Evolutionary conservation across 352 stramenopile species (phyloP), one percentile per base, ranked within the genome.

Genomic region (Peronospora farinosa): DNA sequence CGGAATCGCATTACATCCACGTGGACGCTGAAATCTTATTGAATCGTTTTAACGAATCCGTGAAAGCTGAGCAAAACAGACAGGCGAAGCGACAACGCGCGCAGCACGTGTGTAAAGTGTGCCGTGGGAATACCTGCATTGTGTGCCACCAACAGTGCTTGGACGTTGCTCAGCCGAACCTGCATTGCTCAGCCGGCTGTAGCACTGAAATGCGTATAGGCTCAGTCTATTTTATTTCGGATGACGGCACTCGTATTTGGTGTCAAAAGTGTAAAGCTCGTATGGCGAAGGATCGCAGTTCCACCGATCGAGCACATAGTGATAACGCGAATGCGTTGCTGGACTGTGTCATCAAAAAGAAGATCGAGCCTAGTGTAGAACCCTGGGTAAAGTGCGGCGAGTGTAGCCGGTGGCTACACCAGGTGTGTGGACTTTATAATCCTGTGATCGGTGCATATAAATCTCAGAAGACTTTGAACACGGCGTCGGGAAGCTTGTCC

Each of bases 341-440:
- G 25, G 54, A 61, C 13, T 54, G 60, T 35, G 51, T 93, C 15
- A 57, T 81, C 25, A 78, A 76, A 59, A 83, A 72, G 57, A 92
- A 92, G 44, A 74, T 52, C n/a, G 76, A 89, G 21, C 45, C 66
- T 27, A 64, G 63, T 27, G 78, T 86, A 4, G 83, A 93, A 61
- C 78, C 80, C 7, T 93, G 83, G 83, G 83, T 93, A 19, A 84
- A 86, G 43, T 93, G 83, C 53, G 57, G 53, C 15, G 70, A 75
- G 27, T 97, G 92, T 63, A 50, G 62, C 33, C 64, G 61, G 17
- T 94, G 84, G 76, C 67, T 96, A 32, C 92, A 98, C 51, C 76
- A 97, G 55, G 74, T 97, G 6, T 98, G 95, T 67, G 91, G 77
- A 2, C 72, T 98, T 21, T 96, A 95, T 69, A 97, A 98, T 53